These are phyloP conservation scores for Chrysoporthe cubensis DNA, from an alignment of 2,329 filamentous ascomycete species.

Conservation along the genomic window DNA sequence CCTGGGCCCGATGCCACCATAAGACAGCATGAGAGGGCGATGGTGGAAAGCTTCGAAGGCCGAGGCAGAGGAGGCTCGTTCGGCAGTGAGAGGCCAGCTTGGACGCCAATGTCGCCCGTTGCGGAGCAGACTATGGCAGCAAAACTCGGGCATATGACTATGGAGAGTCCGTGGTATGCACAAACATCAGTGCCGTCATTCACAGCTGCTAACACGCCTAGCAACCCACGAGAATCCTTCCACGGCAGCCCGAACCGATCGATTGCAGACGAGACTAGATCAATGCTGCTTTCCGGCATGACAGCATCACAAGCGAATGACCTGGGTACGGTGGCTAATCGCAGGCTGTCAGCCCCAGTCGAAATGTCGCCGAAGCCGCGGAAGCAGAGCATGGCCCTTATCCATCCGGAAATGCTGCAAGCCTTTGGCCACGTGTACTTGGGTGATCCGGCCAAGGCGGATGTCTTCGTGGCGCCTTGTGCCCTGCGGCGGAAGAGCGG, in stretches of 20 bases:
- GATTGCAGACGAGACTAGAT: conserved; percentile 37
- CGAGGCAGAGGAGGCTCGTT: conserved; percentile 24
- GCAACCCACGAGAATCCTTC: conserved; percentile 27
- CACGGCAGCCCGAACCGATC: conserved; percentile 27
- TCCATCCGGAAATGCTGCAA: conserved; percentile 42
- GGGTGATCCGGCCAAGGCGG: conserved; percentile 45
- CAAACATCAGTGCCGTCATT: not conserved
- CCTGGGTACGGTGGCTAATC: conserved; percentile 29
- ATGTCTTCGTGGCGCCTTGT: conserved; percentile 50
- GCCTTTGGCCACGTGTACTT: conserved; percentile 48
- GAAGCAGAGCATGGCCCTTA: conserved; percentile 33
- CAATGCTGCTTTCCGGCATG: conserved; percentile 38
- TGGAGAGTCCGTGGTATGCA: conserved; percentile 31
- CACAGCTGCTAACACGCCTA: conserved; percentile 27
- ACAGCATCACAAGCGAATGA: conserved; percentile 25
- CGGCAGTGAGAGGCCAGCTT: conserved; percentile 29
- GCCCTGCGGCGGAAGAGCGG: conserved; percentile 42
- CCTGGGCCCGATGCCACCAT: conserved; percentile 40
- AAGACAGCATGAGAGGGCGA: conserved; percentile 42
- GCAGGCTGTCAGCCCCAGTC: conserved; percentile 34
- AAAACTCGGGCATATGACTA: conserved; percentile 35
- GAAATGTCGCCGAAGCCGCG: conserved; percentile 24
- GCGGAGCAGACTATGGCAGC: conserved; percentile 35
- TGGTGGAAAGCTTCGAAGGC: conserved; percentile 41
- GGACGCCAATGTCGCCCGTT: conserved; percentile 35